These are phyloP conservation scores for Deinandra increscens DNA, from an alignment of 129 eudicot genomes.

Conservation along the genomic window DNA sequence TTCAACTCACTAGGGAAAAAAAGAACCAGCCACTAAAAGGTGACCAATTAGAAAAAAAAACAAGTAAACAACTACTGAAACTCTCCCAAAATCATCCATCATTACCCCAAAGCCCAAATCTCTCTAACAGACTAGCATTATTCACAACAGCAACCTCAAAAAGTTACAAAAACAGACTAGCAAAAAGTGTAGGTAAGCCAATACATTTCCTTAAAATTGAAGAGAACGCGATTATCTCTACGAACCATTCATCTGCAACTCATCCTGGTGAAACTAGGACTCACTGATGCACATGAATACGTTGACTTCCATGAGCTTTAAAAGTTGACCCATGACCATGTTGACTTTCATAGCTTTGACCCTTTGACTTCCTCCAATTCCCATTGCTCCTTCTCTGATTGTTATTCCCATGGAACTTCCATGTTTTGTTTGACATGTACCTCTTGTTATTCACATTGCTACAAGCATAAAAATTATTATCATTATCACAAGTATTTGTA, in stretches of 20 bases:
- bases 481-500: constrained; percentile 17
- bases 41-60: neutral
- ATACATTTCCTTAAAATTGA: neutral
- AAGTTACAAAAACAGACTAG: neutral
- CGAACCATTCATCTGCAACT: constrained; percentile 3
- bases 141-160: constrained; percentile 20
- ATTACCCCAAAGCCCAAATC: constrained; percentile 14
- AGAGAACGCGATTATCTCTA: constrained; percentile 13
- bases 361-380: constrained; percentile 20
- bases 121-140: neutral
- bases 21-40: neutral
- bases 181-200: neutral
- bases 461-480: constrained; percentile 15
- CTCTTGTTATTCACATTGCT: constrained; percentile 28
- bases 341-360: constrained; percentile 21
- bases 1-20: neutral
- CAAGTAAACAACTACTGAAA: constrained; percentile 16
- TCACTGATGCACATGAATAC: constrained; percentile 24
- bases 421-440: constrained; percentile 14
- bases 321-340: constrained; percentile 17
- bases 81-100: constrained; percentile 1
- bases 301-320: constrained; percentile 21
- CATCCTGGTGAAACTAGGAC: neutral
- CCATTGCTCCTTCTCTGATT: constrained; percentile 26
- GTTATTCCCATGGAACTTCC: constrained; percentile 31